Evolutionary conservation across 768 basidiomycete species (phyloP), one percentile per base, ranked within the genome.

Genomic region (Baorangia bicolor): DNA sequence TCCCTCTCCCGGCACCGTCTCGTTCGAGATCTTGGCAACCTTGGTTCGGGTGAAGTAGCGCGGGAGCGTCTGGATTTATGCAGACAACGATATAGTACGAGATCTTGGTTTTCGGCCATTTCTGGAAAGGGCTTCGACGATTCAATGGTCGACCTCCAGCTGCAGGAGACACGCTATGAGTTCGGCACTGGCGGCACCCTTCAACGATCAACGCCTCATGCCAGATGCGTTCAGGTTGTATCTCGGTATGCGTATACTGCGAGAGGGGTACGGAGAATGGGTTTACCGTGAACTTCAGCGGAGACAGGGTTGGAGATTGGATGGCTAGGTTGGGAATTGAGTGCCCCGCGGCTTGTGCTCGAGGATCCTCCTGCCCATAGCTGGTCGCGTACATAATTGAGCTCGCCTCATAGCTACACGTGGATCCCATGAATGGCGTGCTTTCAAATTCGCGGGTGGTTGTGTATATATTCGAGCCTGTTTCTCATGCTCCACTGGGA

Each of bases 201-300:
- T 81, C 63, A 86, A 88, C 50, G 86, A 86, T 14, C 49, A 64
- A 20, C 80, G 81, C 4, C 76, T 86, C 2, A 25, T 42, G 20
- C 78, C 79, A 0, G 65, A 74, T 31, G 87, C 86, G 8, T 57
- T 57, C 55, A 56, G 86, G 0, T 63, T 84, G 30, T 88, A 86
- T 60, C 61, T 84, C 14, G 77, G 79, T 20, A 88, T 60, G 85
- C 84, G 16, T 87, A 83, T 65, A 86, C 84, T 9, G 84, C 84
- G 5, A 72, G 87, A 6, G 87, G 87, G 0, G 30, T 54, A n/a
- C n/a, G 55, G 56, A 41, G 49, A 94, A 75, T 71, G 84, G 55
- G 68, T 76, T 69, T 12, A 56, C 59, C 0, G 81, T 88, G 11
- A 88, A 87, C 64, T 89, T 88, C 71, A 86, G 87, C 0, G 79